Percentiles rank a stretch among this genome's conserved stretches.
These are phyloP conservation scores for Podochytrium sp. DNA, from an alignment of 192 early-diverging fungal species.

Conservation along the genomic window DNA sequence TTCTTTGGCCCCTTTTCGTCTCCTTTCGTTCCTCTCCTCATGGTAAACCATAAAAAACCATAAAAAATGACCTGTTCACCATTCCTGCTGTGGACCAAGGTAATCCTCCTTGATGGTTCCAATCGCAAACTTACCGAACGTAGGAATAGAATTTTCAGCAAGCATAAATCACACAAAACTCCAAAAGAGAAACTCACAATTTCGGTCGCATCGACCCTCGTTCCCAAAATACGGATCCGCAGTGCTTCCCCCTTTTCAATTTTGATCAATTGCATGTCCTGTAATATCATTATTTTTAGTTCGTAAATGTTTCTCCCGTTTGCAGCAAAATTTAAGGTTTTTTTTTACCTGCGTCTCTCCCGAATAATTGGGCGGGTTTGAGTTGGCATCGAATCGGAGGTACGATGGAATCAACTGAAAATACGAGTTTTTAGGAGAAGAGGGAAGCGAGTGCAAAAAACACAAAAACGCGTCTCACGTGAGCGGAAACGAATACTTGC, in stretches of 20 bases:
- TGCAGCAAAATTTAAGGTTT: neutral
- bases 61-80: neutral
- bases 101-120: slow-evolving; percentile 99
- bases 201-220: slow-evolving; percentile 87
- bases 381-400: slow-evolving; percentile 88
- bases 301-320: neutral
- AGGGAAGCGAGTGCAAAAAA: neutral
- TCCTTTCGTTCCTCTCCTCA: neutral
- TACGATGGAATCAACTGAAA: slow-evolving; percentile 81
- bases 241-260: slow-evolving; percentile 89
- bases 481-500: slow-evolving; percentile 85
- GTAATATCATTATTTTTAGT: neutral
- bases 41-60: neutral
- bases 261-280: slow-evolving; percentile 45
- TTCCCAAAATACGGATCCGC: slow-evolving; percentile 87
- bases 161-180: slow-evolving; percentile 28
- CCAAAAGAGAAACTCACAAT: slow-evolving; percentile 68
- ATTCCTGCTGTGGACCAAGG: slow-evolving; percentile 60
- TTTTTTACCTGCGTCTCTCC: slow-evolving; percentile 70
- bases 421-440: neutral
- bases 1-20: neutral
- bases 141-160: slow-evolving; percentile 1
- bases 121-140: slow-evolving; percentile 74
- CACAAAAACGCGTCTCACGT: slow-evolving; percentile 50
- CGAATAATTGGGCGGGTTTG: slow-evolving; percentile 82